Base-by-base conservation (phyloP, 345 rosid genomes). In the Gossypium longicalyx region DNA sequence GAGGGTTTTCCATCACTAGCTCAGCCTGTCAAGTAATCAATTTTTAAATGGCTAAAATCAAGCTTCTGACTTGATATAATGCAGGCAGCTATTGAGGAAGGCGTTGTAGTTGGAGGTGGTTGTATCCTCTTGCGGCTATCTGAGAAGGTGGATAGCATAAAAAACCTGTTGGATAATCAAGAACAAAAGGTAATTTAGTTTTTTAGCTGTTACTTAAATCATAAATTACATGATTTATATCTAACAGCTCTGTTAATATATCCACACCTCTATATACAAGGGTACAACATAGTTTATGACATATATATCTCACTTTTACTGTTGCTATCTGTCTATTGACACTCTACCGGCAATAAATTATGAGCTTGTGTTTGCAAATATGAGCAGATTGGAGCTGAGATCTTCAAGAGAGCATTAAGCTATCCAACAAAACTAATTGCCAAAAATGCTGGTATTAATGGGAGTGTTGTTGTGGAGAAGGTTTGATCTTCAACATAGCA, bases 21-120 rank as follows among this genome's bases (percentile, higher is more conserved):
- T 19, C 23, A 38, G 27, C 49, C 58, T 77, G 44, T 72, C 45
- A 16, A 2, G 2, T 1, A 1, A 38, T 54, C 70, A 70, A 25
- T 48, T 73, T 75, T 29, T 22, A 12, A 12, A 57, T 19, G 48
- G 49, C 29, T 9, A 34, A 49, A 59, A 67, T 56, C 56, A 67
- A 74, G 57, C 53, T 65, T 72, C 56, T 83, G 56, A 77, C 67
- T 73, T 70, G 49, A 67, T 41, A 64, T 68, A 77, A 69, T 78
- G 78, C 84, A 94, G 98, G 90, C 97, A 60, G 97, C 97, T 53
- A 88, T 90, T 49, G 98, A 94, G 85, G 97, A 94, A 90, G 97
- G 98, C 53, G 83, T 94, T 51, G 93, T 94, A 64, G 93, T 90
- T 60, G 97, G 97, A 59, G 98, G 97, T 71, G 98, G 97, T 60